Base-by-base conservation (phyloP, 2,329 filamentous ascomycete genomes). In the Mycosphaerelloides madeirae region DNA sequence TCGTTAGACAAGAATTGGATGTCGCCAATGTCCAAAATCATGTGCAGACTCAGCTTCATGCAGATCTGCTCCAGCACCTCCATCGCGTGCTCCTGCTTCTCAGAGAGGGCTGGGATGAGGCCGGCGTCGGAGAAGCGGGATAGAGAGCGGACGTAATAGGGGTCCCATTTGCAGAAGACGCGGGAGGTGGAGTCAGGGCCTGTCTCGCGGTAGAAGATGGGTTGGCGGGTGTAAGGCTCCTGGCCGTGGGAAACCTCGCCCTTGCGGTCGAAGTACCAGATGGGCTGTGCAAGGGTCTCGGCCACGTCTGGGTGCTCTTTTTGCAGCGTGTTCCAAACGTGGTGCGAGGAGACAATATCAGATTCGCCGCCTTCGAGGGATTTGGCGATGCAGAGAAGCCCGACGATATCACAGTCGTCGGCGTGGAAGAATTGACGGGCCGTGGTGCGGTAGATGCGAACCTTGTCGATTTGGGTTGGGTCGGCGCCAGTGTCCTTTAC, bases 261-360 rank as follows among this genome's bases (percentile, higher is more conserved):
- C 71, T 95, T 95, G 44, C 88, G 83, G 68, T 95, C 88, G 64
- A 94, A 91, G 71, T 94, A 93, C 88, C 88, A 95, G 50, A 88
- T 80, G 1, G 88, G 87, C 62, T 83, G 70, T 1, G 85, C 84
- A 42, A 95, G 72, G 4, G 82, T 75, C 64, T 85, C 80, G 1
- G 87, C 83, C 1, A 94, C 84, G 59, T 91, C 87, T 0, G 87
- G 87, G 18, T 86, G 75, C 61, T 91, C 80, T 22, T 66, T 67
- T 62, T 89, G 85, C 33, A 95, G 74, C 29, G 76, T 76, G 67
- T 95, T 94, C 79, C 85, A 95, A 20, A 94, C 85, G 53, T 82
- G 71, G 65, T 95, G 88, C 14, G 82, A 78, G 46, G 81, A 86
- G 38, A 85, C 84, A 44, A 95, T 77, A 62, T 95, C 88, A 29